Evolutionary conservation across 805 yeast species (phyloP).

Genomic region (Kuraishia capsulata): DNA sequence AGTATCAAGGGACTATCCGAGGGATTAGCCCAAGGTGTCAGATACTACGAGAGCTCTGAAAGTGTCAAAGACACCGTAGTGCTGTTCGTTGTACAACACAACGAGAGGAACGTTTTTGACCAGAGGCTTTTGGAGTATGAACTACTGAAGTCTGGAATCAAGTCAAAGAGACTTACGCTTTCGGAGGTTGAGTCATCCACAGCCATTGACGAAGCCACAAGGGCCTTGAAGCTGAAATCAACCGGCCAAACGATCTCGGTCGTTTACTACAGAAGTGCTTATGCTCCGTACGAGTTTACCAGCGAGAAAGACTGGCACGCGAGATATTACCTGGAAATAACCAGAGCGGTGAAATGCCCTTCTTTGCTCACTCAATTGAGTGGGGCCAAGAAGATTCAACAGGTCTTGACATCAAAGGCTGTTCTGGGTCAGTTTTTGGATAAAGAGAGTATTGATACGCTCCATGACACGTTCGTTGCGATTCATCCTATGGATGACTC

Average conservation of each 20-base stretch:
- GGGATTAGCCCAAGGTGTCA: constrained; percentile 62
- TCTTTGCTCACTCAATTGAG: constrained; percentile 80
- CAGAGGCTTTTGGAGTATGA: constrained; percentile 78
- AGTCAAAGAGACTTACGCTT: constrained; percentile 58
- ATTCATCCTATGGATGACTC: constrained; percentile 82
- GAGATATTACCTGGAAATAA: constrained; percentile 61
- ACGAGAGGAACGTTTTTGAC: constrained; percentile 85
- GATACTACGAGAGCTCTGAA: constrained; percentile 34
- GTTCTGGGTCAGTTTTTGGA: constrained; percentile 40
- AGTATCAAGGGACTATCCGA: constrained; percentile 52
- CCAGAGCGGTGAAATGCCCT: constrained; percentile 86
- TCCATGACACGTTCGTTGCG: constrained; percentile 65
- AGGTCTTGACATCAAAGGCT: constrained; percentile 55
- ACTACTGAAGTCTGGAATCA: constrained; percentile 45
- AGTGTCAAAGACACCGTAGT: constrained; percentile 37
- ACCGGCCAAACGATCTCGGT: constrained; percentile 72
- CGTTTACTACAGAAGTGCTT: constrained; percentile 86
- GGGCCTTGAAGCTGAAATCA: constrained; percentile 42
- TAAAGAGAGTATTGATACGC: constrained; percentile 14
- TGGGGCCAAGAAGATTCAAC: constrained; percentile 93
- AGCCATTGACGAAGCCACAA: constrained; percentile 24
- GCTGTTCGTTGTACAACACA: constrained; percentile 72
- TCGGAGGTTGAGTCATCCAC: constrained; percentile 40
- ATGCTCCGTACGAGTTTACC: constrained; percentile 74
- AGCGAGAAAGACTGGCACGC: constrained; percentile 66